phyloP scores from a whole-genome alignment of 371 early-diverging fungal species.

The Mucor racemosus region DNA sequence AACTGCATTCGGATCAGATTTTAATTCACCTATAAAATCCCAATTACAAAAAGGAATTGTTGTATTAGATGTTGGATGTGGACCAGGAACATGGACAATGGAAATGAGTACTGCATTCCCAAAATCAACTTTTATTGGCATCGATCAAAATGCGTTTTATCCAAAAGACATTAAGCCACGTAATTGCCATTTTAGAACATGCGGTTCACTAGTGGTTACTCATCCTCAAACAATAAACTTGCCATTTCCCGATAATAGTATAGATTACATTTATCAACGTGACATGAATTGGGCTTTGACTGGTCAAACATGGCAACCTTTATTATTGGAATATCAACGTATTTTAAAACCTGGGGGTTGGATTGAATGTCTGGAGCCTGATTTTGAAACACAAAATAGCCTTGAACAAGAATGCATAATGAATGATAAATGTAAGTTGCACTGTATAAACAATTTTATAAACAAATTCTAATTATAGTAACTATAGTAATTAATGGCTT shows the following conservation, averaged over 20 bases:
- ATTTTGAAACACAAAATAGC: conserved; percentile 49
- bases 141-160: conserved; percentile 36
- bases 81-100: conserved; percentile 55
- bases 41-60: conserved; percentile 45
- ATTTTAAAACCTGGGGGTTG: conserved; percentile 54
- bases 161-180: conserved; percentile 51
- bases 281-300: conserved; percentile 46
- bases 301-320: conserved; percentile 37
- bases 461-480: not conserved
- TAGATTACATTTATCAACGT: conserved; percentile 53
- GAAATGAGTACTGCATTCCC: conserved; percentile 52
- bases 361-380: conserved; percentile 50
- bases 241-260: conserved; percentile 53
- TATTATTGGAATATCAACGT: conserved; percentile 44
- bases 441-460: too few species aligned
- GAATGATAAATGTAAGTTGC: conserved; percentile 48
- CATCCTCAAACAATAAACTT: conserved; percentile 18
- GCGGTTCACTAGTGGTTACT: conserved; percentile 24
- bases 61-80: conserved; percentile 53
- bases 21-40: conserved; percentile 35
- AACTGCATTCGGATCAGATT: conserved; percentile 51
- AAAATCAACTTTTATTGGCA: conserved; percentile 46
- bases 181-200: conserved; percentile 49
- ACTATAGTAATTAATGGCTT: conserved; percentile 41
- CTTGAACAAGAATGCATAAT: conserved; percentile 34